phyloP scores from a whole-genome alignment of 2,329 filamentous ascomycete genomes.

The Zasmidium angulare region DNA sequence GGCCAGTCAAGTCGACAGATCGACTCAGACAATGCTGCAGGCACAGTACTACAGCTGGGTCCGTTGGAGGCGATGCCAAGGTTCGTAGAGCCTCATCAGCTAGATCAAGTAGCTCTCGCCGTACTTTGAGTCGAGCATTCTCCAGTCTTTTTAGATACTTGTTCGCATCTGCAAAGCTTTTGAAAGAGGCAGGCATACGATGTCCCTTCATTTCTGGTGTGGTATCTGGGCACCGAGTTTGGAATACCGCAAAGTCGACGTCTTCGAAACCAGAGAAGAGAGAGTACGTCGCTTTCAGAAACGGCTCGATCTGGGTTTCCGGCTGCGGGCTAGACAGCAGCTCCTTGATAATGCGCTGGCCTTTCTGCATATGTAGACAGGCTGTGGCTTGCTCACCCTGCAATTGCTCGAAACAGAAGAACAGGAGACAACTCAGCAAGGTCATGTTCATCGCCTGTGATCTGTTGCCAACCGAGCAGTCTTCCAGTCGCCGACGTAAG shows the following conservation, averaged over 20 bases:
- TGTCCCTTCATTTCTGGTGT: neutral
- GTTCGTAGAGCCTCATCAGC: conserved; percentile 1
- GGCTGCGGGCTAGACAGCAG: neutral
- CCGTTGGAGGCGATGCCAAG: neutral
- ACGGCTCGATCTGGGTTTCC: neutral
- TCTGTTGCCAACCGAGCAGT: neutral
- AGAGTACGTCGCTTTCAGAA: neutral
- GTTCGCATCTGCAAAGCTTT: neutral
- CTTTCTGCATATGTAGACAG: conserved; percentile 9
- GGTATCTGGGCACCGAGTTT: neutral
- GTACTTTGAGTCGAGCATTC: neutral
- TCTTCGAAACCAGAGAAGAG: conserved; percentile 8
- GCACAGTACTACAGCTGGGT: conserved; percentile 4
- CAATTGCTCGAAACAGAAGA: conserved; percentile 12
- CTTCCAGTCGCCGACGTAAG: conserved; percentile 1
- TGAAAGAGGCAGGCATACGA: neutral
- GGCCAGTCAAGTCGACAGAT: conserved; percentile 1
- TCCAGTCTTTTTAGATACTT: neutral
- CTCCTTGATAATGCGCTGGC: conserved; percentile 4
- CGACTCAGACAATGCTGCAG: conserved; percentile 3
- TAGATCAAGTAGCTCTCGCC: neutral
- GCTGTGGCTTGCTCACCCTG: conserved; percentile 9
- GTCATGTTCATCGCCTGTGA: neutral
- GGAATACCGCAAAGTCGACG: neutral
- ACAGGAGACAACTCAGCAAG: conserved; percentile 11